A percentile compares a stretch with the other conserved stretches of the same genome.
Evolutionary conservation across 306 rosid genomes (phyloP).

Genomic region (Spatholobus suberectus): DNA sequence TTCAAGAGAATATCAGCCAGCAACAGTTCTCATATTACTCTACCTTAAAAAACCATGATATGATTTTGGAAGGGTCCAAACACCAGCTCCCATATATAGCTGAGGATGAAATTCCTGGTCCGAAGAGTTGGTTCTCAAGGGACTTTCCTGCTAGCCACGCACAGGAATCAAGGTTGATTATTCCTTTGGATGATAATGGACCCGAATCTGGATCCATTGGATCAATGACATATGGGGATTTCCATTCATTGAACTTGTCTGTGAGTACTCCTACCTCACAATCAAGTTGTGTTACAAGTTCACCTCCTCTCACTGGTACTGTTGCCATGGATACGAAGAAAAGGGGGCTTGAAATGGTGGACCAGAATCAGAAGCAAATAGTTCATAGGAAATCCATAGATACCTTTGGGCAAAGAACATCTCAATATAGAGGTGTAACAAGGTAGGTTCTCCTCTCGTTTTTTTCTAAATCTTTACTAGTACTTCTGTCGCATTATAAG

Average conservation of each 20-base stretch:
- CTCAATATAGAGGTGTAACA: conserved; percentile 87
- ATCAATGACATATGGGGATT: conserved; percentile 60
- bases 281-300: conserved; percentile 67
- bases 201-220: conserved; percentile 56
- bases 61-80: conserved; percentile 49
- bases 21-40: conserved; percentile 48
- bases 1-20: conserved; percentile 35
- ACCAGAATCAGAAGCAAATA: conserved; percentile 56
- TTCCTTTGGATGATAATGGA: conserved; percentile 53
- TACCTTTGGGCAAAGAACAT: conserved; percentile 85
- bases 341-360: conserved; percentile 62
- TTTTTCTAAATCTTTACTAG: not conserved
- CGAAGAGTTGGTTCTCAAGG: conserved; percentile 60
- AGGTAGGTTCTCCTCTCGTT: conserved; percentile 49
- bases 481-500: conserved; percentile 4
- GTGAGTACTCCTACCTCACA: conserved; percentile 76
- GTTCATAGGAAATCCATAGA: conserved; percentile 80
- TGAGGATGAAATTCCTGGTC: conserved; percentile 44
- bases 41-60: conserved; percentile 42
- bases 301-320: conserved; percentile 50
- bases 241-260: conserved; percentile 66
- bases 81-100: conserved; percentile 49
- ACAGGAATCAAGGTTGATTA: conserved; percentile 49
- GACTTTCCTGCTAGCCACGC: conserved; percentile 38
- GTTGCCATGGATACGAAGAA: conserved; percentile 61